A percentile compares a stretch with the other conserved stretches of the same genome.
These are phyloP conservation scores for Coprinopsis marcescibilis DNA, from an alignment of 768 basidiomycete genomes.

Conservation along the genomic window DNA sequence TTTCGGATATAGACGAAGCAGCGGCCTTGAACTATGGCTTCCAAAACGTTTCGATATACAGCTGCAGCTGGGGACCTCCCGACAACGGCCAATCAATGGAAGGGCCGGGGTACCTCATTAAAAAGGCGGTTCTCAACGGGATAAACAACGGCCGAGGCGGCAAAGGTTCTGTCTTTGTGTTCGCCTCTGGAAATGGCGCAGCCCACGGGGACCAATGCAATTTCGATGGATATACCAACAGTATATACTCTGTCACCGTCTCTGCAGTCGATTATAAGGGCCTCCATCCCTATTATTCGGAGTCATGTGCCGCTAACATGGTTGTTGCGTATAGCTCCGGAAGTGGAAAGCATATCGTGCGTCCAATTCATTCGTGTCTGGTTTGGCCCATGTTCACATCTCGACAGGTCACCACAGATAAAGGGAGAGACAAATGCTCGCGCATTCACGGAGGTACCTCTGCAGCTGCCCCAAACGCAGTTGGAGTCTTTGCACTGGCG, in stretches of 20 bases:
- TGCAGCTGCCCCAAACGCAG: constrained; percentile 95
- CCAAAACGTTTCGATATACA: constrained; percentile 88
- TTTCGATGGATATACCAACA: constrained; percentile 98
- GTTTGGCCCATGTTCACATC: constrained; percentile 12
- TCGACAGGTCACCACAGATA: constrained; percentile 86
- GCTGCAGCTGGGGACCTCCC: constrained; percentile 97
- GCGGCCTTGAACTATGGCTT: constrained; percentile 91
- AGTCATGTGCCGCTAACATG: constrained; percentile 97
- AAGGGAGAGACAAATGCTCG: constrained; percentile 79
- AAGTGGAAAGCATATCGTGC: constrained; percentile 85
- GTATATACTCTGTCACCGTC: constrained; percentile 93
- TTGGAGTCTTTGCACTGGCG: constrained; percentile 88
- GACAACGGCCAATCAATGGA: constrained; percentile 96
- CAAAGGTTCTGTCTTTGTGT: constrained; percentile 92
- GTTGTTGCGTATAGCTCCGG: constrained; percentile 95
- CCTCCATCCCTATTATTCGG: constrained; percentile 93
- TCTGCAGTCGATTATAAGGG: constrained; percentile 93
- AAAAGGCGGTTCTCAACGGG: constrained; percentile 92
- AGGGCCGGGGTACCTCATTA: constrained; percentile 83
- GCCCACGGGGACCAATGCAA: constrained; percentile 93
- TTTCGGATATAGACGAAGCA: constrained; percentile 94
- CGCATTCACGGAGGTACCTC: constrained; percentile 90
- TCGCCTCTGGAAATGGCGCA: constrained; percentile 96
- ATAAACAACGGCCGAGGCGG: constrained; percentile 84
- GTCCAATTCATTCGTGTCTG: constrained; percentile 24